Conservation (phyloP, 768 basidiomycete species). For the Exsudoporus frostii region DNA sequence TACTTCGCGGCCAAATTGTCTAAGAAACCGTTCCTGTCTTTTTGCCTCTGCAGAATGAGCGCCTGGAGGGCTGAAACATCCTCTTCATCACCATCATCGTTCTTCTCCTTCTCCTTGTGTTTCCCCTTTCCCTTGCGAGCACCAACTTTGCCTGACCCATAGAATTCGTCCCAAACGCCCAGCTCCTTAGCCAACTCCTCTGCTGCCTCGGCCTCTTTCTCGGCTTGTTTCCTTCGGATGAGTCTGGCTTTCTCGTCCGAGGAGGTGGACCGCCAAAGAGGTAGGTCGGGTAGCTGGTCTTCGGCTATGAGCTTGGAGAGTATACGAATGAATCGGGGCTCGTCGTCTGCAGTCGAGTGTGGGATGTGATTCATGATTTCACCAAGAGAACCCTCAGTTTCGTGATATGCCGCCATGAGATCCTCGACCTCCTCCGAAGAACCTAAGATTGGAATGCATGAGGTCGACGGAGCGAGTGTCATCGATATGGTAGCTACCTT, state of each 20-base stretch:
- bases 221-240: slow-evolving; percentile 66
- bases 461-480: background rate
- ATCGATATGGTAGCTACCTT: slow-evolving; percentile 46
- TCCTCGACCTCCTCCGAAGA: slow-evolving; percentile 84
- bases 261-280: slow-evolving; percentile 65
- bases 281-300: slow-evolving; percentile 52
- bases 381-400: slow-evolving; percentile 70
- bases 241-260: slow-evolving; percentile 80
- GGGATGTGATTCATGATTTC: slow-evolving; percentile 84
- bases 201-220: slow-evolving; percentile 82
- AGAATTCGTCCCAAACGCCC: slow-evolving; percentile 94
- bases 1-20: slow-evolving; percentile 77
- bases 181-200: slow-evolving; percentile 81
- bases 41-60: slow-evolving; percentile 74
- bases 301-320: slow-evolving; percentile 66
- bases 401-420: slow-evolving; percentile 67
- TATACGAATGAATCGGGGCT: slow-evolving; percentile 71
- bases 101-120: slow-evolving; percentile 36
- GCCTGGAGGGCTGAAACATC: slow-evolving; percentile 74
- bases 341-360: slow-evolving; percentile 81
- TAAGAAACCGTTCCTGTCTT: slow-evolving; percentile 68
- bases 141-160: slow-evolving; percentile 69
- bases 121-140: slow-evolving; percentile 55
- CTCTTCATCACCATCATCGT: slow-evolving; percentile 45
- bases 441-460: slow-evolving; percentile 42